Evolutionary conservation across 106 monocot genomes (phyloP).

Genomic region (Allium fistulosum): DNA sequence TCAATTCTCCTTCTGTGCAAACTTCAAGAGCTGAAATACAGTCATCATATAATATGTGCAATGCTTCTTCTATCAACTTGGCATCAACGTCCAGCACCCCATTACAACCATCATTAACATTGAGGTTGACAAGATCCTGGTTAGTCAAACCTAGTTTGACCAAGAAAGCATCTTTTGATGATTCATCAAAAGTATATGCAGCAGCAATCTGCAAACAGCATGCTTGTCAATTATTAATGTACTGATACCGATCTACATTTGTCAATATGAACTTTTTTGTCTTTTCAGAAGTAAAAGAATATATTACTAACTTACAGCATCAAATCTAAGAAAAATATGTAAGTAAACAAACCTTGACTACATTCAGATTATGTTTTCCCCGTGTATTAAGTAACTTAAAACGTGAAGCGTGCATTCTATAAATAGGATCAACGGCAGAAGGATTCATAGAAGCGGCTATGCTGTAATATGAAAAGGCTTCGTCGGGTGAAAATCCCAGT

Average conservation of each 20-base stretch:
- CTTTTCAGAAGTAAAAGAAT: neutral
- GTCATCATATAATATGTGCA: conserved; percentile 79
- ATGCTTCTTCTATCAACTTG: conserved; percentile 57
- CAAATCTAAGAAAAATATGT: neutral
- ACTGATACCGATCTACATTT: no score
- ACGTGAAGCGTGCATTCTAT: conserved; percentile 90
- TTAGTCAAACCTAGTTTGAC: conserved; percentile 41
- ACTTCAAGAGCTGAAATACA: conserved; percentile 65
- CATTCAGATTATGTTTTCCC: conserved; percentile 51
- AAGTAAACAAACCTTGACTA: conserved; percentile 44
- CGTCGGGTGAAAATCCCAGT: conserved; percentile 53
- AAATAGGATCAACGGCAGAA: conserved; percentile 89
- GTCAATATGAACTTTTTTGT: no score
- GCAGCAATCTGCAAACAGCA: conserved; percentile 39
- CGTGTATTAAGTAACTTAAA: conserved; percentile 74
- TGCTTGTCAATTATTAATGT: no score
- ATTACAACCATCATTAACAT: conserved; percentile 21
- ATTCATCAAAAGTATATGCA: conserved; percentile 53
- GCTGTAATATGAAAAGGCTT: conserved; percentile 76
- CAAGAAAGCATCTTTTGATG: conserved; percentile 46
- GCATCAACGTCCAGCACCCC: conserved; percentile 23
- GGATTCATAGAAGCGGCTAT: conserved; percentile 72
- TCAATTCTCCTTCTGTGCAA: conserved; percentile 91
- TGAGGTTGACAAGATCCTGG: conserved; percentile 26
- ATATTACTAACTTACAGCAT: neutral